Base-by-base conservation (phyloP, 129 eudicot species). In the Centaurea solstitialis region DNA sequence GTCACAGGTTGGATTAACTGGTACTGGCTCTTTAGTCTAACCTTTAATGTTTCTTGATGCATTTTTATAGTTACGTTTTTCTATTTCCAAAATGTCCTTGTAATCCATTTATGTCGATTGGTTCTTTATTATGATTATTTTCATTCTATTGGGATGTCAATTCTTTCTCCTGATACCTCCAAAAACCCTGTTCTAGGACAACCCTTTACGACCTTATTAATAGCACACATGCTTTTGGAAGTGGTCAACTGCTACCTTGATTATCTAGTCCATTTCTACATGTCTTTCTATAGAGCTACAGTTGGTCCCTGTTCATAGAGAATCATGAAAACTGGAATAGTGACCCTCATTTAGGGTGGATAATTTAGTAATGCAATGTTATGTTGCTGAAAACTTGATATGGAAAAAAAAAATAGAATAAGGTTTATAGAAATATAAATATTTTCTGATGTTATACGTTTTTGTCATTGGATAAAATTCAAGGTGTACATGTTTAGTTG, bases 1-100 rank as follows among this genome's bases (percentile, higher is more conserved):
- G 98, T 95, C 90, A 95, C 99, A 89, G 99, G 99, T 95, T 90
- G 88, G 94, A 85, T 88, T 77, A 83, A 82, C 92, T 87, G 91
- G 94, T 90, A 89, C 86, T 87, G 87, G 57, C 85, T 91, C 89
- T 90, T 68, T 76, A 81, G 88, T 83, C 90, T 91, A 85, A 61
- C 64, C 80, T 70, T 77, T 74, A 61, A 70, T 59, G 57, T 76
- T 40, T 82, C 53, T 71, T 83, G 61, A 71, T 71, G 59, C 74
- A 21, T 45, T 33, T 33, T 57, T 35, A 53, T 39, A 45, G 12
- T 45, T 50, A 21, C 22, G 11, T 57, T 47, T 47, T 4, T 75
- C 17, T 68, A 23, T 75, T 37, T 5, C 76, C 28, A 66, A 64
- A 73, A 37, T 35, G 68, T 74, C 18, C 70, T n/a, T 8, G 59